Percentiles rank a stretch among this genome's conserved stretches.
phyloP scores from a whole-genome alignment of 1,284 basidiomycete genomes.

The Cryptococcus floricola region DNA sequence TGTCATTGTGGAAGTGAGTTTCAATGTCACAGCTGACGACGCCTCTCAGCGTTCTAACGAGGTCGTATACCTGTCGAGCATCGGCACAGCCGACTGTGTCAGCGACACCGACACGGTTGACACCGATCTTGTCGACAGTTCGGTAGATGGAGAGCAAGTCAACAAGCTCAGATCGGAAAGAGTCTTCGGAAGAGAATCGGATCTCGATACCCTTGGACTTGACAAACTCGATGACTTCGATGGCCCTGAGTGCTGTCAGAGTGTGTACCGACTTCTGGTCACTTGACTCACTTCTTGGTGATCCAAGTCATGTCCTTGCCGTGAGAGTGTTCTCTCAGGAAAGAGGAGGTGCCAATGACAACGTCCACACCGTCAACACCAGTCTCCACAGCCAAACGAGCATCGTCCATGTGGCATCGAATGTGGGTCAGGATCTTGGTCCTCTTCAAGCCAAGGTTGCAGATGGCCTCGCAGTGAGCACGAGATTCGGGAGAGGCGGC shows the following conservation, averaged over 20 bases:
- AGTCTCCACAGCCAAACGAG: constrained; percentile 96
- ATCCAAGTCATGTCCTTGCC: constrained; percentile 99
- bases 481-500: constrained; percentile 96
- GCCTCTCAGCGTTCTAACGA: constrained; percentile 91
- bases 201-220: constrained; percentile 99
- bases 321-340: constrained; percentile 98
- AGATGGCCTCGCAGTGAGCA: constrained; percentile 94
- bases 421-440: constrained; percentile 92
- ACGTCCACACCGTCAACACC: constrained; percentile 99
- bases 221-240: constrained; percentile 98
- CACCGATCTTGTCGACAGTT: constrained; percentile 99
- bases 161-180: constrained; percentile 98
- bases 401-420: constrained; percentile 99
- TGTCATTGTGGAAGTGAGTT: constrained; percentile 98
- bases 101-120: constrained; percentile 98
- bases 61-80: constrained; percentile 97
- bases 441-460: constrained; percentile 92
- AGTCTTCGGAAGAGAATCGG: constrained; percentile 99
- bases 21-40: constrained; percentile 97
- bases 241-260: constrained; percentile 52
- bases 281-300: constrained; percentile 66
- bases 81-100: constrained; percentile 99
- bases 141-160: constrained; percentile 98
- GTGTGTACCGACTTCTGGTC: neutral
- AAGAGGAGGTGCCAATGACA: constrained; percentile 98